phyloP scores from a whole-genome alignment of 495 filamentous ascomycete genomes.

The Aspergillus biplanus region DNA sequence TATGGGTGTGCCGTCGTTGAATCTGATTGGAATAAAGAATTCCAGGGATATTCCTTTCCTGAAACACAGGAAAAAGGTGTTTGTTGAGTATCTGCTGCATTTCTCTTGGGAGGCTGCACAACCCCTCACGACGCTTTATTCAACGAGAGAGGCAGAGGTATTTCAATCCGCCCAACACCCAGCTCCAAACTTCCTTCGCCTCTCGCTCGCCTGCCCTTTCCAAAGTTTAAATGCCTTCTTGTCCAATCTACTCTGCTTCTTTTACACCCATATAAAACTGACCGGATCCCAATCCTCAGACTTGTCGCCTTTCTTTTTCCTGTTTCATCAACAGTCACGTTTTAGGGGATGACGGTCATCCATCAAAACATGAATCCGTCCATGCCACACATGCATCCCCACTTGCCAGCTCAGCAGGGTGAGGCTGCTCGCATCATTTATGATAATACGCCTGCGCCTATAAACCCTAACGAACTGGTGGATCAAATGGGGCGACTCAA shows the following conservation, averaged over 20 bases:
- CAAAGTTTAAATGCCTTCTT: neutral
- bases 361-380: slow-evolving; percentile 23
- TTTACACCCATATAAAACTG: neutral
- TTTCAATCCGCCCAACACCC: slow-evolving; percentile 14
- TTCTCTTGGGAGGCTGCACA: slow-evolving; percentile 5
- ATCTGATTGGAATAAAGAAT: slow-evolving; percentile 16
- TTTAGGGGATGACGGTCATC: slow-evolving; percentile 20
- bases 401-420: slow-evolving; percentile 15
- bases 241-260: neutral
- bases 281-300: neutral
- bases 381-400: slow-evolving; percentile 19
- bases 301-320: neutral
- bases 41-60: slow-evolving; percentile 9
- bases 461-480: slow-evolving; percentile 17
- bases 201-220: neutral
- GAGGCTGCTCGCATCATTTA: slow-evolving; percentile 21
- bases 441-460: slow-evolving; percentile 12
- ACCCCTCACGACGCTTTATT: slow-evolving; percentile 6
- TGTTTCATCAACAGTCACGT: neutral
- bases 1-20: slow-evolving; percentile 2
- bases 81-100: slow-evolving; percentile 12
- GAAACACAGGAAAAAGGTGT: slow-evolving; percentile 11
- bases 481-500: slow-evolving; percentile 26
- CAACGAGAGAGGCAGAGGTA: neutral
- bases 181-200: neutral